phyloP scores from a whole-genome alignment of 371 early-diverging fungal genomes.

The Actinomortierella ambigua region DNA sequence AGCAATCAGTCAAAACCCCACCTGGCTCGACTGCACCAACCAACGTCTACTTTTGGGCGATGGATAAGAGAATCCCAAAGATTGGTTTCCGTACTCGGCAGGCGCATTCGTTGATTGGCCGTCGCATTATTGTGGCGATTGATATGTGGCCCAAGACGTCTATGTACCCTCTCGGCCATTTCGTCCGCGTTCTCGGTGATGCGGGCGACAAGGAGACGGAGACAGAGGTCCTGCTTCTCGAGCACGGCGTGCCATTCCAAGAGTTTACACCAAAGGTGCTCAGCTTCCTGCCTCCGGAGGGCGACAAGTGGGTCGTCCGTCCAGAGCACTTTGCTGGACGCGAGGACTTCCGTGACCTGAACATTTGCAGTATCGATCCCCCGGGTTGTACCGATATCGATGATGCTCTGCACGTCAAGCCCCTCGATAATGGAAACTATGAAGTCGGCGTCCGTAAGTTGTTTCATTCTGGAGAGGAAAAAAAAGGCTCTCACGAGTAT shows the following conservation, averaged over 20 bases:
- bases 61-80: conserved; percentile 92
- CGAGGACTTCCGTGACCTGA: conserved; percentile 80
- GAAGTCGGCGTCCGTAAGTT: conserved; percentile 88
- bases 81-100: conserved; percentile 93
- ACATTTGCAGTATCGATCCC: conserved; percentile 99
- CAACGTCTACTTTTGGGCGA: conserved; percentile 78
- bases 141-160: conserved; percentile 89
- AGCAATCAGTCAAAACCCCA: conserved; percentile 63
- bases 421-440: conserved; percentile 88
- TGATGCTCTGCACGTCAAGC: conserved; percentile 94
- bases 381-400: conserved; percentile 99
- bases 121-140: conserved; percentile 89
- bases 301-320: conserved; percentile 82
- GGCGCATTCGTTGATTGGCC: conserved; percentile 71
- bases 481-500: conserved; percentile 17
- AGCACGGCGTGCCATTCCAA: conserved; percentile 94
- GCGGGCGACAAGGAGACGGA: conserved; percentile 94
- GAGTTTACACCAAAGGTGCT: conserved; percentile 89
- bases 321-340: conserved; percentile 78
- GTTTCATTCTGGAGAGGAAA: neutral
- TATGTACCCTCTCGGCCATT: conserved; percentile 89
- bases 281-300: conserved; percentile 83
- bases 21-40: conserved; percentile 55
- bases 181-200: conserved; percentile 86
- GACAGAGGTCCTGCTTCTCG: conserved; percentile 92